Conservation (phyloP, 1,284 basidiomycete species). For the Entoloma clypeatum region DNA sequence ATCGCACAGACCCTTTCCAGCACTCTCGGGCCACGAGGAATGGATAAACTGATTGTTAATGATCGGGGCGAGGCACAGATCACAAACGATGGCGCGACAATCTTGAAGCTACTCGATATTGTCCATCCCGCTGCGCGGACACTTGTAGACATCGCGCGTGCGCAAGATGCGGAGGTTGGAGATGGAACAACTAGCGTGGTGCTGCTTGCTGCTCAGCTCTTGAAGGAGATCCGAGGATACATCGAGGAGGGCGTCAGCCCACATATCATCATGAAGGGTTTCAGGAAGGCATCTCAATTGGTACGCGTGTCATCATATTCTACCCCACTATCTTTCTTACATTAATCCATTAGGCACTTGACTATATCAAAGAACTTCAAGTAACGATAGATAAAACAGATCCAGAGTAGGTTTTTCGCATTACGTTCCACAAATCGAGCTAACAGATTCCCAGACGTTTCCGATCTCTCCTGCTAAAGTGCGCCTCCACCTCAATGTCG, state of each 20-base stretch:
- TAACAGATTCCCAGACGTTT: slow-evolving; percentile 62
- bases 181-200: slow-evolving; percentile 98
- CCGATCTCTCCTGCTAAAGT: slow-evolving; percentile 92
- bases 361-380: slow-evolving; percentile 88
- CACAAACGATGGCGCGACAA: slow-evolving; percentile 98
- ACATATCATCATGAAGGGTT: slow-evolving; percentile 97
- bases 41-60: slow-evolving; percentile 96
- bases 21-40: slow-evolving; percentile 96
- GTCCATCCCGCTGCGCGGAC: slow-evolving; percentile 97
- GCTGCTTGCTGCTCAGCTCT: slow-evolving; percentile 88
- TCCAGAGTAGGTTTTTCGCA: slow-evolving; percentile 63
- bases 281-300: slow-evolving; percentile 84
- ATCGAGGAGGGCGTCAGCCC: slow-evolving; percentile 98
- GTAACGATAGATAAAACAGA: slow-evolving; percentile 89
- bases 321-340: slow-evolving; percentile 16
- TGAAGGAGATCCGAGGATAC: slow-evolving; percentile 90
- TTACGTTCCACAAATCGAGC: slow-evolving; percentile 10
- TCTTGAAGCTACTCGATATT: slow-evolving; percentile 95
- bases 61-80: slow-evolving; percentile 95
- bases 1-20: slow-evolving; percentile 88
- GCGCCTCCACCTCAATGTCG: slow-evolving; percentile 98
- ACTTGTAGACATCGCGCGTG: slow-evolving; percentile 95
- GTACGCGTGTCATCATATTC: slow-evolving; percentile 44
- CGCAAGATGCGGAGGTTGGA: slow-evolving; percentile 97
- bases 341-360: slow-evolving; percentile 61